Evolutionary conservation across 176 grass and related monocot species (phyloP).

Genomic region (Chrysopogon serrulatus): DNA sequence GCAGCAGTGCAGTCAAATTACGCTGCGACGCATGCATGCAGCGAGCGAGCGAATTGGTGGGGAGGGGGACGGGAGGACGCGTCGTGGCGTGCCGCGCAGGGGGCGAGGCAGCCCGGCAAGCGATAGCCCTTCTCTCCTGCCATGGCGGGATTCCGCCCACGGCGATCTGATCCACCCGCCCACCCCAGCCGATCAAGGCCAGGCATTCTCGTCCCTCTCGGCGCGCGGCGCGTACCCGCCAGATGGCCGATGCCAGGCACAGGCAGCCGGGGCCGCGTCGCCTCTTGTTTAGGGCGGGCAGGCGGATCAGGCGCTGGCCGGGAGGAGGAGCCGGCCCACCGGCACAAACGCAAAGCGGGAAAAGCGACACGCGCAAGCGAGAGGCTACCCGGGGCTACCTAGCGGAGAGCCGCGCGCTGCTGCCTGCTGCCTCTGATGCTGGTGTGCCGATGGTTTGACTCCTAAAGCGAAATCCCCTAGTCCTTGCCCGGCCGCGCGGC

Average conservation of each 20-base stretch:
- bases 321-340: not conserved
- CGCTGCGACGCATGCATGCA: not conserved
- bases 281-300: constrained; percentile 1
- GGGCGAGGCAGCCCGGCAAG: constrained; percentile 1
- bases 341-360: constrained; percentile 27
- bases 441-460: constrained; percentile 21
- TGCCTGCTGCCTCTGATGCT: not conserved
- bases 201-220: not conserved
- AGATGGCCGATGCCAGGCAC: not conserved
- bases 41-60: too few species aligned
- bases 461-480: constrained; percentile 45
- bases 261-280: not conserved
- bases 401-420: not conserved
- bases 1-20: constrained; percentile 12
- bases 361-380: not conserved
- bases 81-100: constrained; percentile 2
- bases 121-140: too few species aligned
- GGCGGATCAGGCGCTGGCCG: not conserved
- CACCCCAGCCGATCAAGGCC: not conserved
- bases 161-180: not conserved
- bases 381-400: not conserved
- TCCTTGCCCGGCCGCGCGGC: constrained; percentile 3
- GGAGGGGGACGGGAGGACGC: too few species aligned
- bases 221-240: not conserved
- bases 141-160: constrained; percentile 4